phyloP scores from a whole-genome alignment of 768 basidiomycete genomes.

The Neoboletus magnificus region DNA sequence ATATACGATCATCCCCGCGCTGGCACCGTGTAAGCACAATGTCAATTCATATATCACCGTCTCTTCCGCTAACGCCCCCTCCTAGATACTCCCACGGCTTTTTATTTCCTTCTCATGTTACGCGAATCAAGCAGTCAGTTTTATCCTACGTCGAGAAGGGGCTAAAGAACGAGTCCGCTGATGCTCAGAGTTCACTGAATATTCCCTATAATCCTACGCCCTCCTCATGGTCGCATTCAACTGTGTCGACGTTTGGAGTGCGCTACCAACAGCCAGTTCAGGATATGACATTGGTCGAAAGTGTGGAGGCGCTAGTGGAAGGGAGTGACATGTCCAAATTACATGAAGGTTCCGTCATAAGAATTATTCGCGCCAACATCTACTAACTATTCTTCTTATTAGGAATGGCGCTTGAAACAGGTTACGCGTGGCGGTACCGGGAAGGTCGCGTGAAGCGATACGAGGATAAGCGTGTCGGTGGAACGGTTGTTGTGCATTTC shows the following conservation, averaged over 20 bases:
- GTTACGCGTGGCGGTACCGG: constrained; percentile 67
- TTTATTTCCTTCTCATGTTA: constrained; percentile 86
- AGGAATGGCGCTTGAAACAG: constrained; percentile 59
- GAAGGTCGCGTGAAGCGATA: constrained; percentile 69
- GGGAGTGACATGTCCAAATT: constrained; percentile 80
- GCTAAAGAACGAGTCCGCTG: constrained; percentile 36
- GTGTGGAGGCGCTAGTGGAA: constrained; percentile 90
- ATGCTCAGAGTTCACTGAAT: constrained; percentile 19
- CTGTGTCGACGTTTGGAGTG: constrained; percentile 80
- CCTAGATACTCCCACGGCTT: constrained; percentile 92
- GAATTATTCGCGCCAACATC: background rate
- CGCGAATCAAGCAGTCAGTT: constrained; percentile 60
- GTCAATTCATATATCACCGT: background rate
- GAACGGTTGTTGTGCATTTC: constrained; percentile 94
- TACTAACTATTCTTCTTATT: background rate
- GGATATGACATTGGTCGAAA: constrained; percentile 62
- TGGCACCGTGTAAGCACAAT: constrained; percentile 75
- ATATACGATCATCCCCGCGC: constrained; percentile 97
- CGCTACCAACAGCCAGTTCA: constrained; percentile 68
- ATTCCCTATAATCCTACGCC: constrained; percentile 40
- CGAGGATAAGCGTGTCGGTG: constrained; percentile 71
- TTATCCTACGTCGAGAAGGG: constrained; percentile 48
- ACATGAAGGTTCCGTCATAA: constrained; percentile 49
- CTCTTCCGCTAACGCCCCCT: constrained; percentile 5
- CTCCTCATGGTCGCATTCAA: constrained; percentile 72